Evolutionary conservation across 805 yeast species (phyloP), one percentile per base, ranked within the genome.

Genomic region (Nakazawaea populi): DNA sequence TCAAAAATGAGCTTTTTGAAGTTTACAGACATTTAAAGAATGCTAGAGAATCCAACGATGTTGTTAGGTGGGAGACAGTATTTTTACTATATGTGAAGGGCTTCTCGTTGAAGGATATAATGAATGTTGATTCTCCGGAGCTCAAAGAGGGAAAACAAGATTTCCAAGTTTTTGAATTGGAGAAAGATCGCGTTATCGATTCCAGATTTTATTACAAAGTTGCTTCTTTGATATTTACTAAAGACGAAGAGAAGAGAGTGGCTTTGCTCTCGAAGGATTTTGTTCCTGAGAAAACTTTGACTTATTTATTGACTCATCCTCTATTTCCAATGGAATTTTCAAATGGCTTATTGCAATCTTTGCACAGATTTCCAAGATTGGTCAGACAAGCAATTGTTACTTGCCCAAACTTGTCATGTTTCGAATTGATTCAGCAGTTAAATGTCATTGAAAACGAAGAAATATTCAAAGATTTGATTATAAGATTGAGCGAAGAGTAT

Each of bases 281-380:
- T 51, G 58, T 76, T 36, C 80, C 94, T 47, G 82, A 83, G 58
- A 68, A 68, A 45, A 73, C 89, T 2, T 66, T 89, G 45, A 77
- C 85, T 1, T 91, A 88, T 61, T 72, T 91, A 35, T 72, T 92
- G 55, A 87, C 96, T 2, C 96, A 92, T 69, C 97, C 97, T 14
- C 69, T 89, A 18, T 90, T 85, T 67, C 97, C 97, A 8, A 65
- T 71, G 12, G 68, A 73, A 18, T 77, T 74, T 53, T 72, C 88
- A 8, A 66, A 69, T 4, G 82, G 82, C 1, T 64, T 91, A 43
- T 67, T 92, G 42, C 61, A 71, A 12, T 70, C 68, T 39, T 69
- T 89, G 30, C 55, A 56, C 31, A 73, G 75, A 44, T 73, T 77
- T 53, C 83, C 89, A 37, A 77, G 86, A 54, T 73, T 90, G 52